phyloP scores from a whole-genome alignment of 331 rosid genomes.

The Pyracantha coccinea region DNA sequence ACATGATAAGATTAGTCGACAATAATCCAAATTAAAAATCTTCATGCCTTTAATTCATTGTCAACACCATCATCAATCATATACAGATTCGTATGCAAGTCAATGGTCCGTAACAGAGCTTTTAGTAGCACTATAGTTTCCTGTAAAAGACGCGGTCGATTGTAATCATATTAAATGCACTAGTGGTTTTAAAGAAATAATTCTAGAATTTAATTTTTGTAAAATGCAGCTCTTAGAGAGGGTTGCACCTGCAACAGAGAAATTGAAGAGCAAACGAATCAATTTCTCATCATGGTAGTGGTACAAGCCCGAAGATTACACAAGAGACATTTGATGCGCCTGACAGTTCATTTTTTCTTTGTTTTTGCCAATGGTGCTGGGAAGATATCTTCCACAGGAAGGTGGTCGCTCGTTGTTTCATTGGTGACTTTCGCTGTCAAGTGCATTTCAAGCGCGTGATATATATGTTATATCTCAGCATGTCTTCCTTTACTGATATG shows the following conservation, averaged over 20 bases:
- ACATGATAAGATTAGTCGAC: too few relatives aligned
- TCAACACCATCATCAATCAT: too few relatives aligned
- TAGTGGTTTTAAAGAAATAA: background rate
- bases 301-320: slow-evolving; percentile 67
- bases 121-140: background rate
- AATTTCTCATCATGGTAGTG: too few relatives aligned
- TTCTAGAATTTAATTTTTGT: slow-evolving; percentile 1
- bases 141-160: background rate
- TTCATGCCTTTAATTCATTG: too few relatives aligned
- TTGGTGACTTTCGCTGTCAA: background rate
- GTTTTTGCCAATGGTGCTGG: background rate
- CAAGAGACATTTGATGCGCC: slow-evolving; percentile 43
- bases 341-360: background rate
- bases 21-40: too few relatives aligned
- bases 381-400: background rate
- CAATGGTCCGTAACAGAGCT: background rate
- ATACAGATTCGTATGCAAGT: too few relatives aligned
- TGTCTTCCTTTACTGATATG: too few relatives aligned
- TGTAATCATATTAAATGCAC: background rate
- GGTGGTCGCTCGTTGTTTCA: background rate
- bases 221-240: slow-evolving; percentile 63
- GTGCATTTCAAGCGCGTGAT: background rate
- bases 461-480: too few relatives aligned
- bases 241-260: slow-evolving; percentile 83
- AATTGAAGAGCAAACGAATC: slow-evolving; percentile 46